Conservation (phyloP, 805 yeast genomes). For the Nakazawaea siamensis region DNA sequence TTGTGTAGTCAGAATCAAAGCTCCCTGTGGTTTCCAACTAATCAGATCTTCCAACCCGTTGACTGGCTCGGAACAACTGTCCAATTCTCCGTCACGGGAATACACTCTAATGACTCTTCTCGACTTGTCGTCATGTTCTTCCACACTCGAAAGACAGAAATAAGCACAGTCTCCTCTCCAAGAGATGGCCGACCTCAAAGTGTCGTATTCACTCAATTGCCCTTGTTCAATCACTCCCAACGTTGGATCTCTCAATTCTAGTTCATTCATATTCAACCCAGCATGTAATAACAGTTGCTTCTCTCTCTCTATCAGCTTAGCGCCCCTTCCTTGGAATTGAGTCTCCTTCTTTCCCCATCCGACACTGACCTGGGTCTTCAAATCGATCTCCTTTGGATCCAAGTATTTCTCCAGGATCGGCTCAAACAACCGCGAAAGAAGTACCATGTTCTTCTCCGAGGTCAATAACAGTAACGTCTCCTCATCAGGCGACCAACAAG, state of each 20-base stretch:
- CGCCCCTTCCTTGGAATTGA: slow-evolving; percentile 93
- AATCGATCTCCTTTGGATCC: slow-evolving; percentile 50
- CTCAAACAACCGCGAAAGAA: slow-evolving; percentile 73
- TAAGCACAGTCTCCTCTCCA: slow-evolving; percentile 97
- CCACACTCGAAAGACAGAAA: slow-evolving; percentile 62
- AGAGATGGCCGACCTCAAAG: slow-evolving; percentile 40
- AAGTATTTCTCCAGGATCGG: slow-evolving; percentile 62
- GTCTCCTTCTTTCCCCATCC: slow-evolving; percentile 99
- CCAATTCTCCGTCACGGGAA: slow-evolving; percentile 68
- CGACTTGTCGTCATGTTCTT: slow-evolving; percentile 28
- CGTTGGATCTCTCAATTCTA: slow-evolving; percentile 78
- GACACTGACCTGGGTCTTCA: slow-evolving; percentile 77
- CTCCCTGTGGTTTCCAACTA: slow-evolving; percentile 90
- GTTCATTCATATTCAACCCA: slow-evolving; percentile 58
- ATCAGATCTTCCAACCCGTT: slow-evolving; percentile 68
- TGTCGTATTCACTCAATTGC: slow-evolving; percentile 46
- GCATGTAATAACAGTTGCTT: slow-evolving; percentile 48
- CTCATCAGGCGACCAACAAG: slow-evolving; percentile 88
- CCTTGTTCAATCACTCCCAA: slow-evolving; percentile 71
- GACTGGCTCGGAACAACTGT: slow-evolving; percentile 83
- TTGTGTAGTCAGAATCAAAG: slow-evolving; percentile 76
- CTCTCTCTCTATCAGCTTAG: slow-evolving; percentile 67
- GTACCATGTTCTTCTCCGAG: slow-evolving; percentile 44
- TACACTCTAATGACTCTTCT: slow-evolving; percentile 82
- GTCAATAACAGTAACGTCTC: slow-evolving; percentile 74